phyloP scores from a whole-genome alignment of 2,329 filamentous ascomycete species.

The Fusarium newnesense region DNA sequence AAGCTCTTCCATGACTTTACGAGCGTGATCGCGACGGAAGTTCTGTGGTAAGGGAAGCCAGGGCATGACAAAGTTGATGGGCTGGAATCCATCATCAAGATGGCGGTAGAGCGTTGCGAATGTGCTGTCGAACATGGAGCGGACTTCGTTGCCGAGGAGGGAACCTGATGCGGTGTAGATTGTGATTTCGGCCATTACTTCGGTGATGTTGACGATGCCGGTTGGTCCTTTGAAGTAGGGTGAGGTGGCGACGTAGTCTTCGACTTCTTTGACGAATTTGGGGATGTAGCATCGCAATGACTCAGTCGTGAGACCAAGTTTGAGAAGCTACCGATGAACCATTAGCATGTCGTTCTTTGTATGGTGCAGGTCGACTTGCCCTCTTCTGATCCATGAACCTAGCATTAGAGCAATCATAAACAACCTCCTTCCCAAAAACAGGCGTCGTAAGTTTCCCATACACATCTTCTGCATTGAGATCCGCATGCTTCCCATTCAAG shows the following conservation, averaged over 20 bases:
- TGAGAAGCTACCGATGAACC: constrained; percentile 70
- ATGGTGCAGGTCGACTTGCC: constrained; percentile 57
- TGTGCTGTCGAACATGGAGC: constrained; percentile 79
- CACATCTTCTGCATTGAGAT: constrained; percentile 90
- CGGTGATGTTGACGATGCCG: constrained; percentile 76
- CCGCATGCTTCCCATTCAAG: constrained; percentile 86
- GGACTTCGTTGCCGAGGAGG: constrained; percentile 84
- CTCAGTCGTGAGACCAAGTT: constrained; percentile 78
- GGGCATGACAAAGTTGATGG: constrained; percentile 88
- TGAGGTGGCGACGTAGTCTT: constrained; percentile 75
- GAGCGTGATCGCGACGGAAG: constrained; percentile 80
- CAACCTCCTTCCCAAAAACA: constrained; percentile 83
- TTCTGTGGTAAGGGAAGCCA: constrained; percentile 90
- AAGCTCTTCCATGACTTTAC: constrained; percentile 79
- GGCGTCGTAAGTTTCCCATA: constrained; percentile 80
- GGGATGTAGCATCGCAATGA: constrained; percentile 79
- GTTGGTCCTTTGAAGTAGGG: constrained; percentile 72
- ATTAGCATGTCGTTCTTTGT: not conserved
- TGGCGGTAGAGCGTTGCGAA: constrained; percentile 87
- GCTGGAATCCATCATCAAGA: constrained; percentile 87
- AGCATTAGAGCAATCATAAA: constrained; percentile 89
- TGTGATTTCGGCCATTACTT: constrained; percentile 84
- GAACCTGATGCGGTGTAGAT: constrained; percentile 91
- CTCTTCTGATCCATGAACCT: constrained; percentile 97
- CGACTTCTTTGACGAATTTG: constrained; percentile 79